These are phyloP conservation scores for Physcomitrellopsis africana DNA, from an alignment of 225 moss, liverwort and hornwort species.

Conservation along the genomic window DNA sequence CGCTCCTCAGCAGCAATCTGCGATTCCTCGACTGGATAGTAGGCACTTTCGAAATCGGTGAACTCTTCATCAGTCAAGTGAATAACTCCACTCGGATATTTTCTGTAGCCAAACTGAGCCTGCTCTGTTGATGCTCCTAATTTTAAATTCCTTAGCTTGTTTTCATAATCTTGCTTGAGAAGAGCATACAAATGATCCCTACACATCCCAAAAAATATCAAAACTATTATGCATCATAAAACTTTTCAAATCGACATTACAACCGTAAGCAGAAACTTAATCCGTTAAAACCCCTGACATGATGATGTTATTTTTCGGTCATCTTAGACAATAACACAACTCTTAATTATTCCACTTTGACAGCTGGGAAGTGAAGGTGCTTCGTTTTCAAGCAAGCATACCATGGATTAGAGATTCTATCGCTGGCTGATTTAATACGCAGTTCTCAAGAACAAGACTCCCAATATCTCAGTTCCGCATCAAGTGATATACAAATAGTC, in stretches of 20 bases:
- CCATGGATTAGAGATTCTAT: background rate
- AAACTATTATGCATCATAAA: background rate
- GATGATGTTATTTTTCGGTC: too few species aligned
- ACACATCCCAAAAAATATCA: slow-evolving; percentile 11
- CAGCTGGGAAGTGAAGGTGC: too few species aligned
- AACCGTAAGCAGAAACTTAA: slow-evolving; percentile 4
- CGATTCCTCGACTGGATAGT: slow-evolving; percentile 50
- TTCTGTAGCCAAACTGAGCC: slow-evolving; percentile 25
- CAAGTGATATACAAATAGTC: slow-evolving; percentile 5
- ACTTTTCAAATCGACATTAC: slow-evolving; percentile 4
- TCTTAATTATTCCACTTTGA: background rate
- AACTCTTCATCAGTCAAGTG: slow-evolving; percentile 41
- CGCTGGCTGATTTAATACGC: background rate
- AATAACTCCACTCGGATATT: slow-evolving; percentile 36
- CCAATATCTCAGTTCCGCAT: background rate
- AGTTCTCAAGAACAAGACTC: background rate
- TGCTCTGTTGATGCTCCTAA: slow-evolving; percentile 30
- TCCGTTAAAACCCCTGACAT: too few species aligned
- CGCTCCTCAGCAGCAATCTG: slow-evolving; percentile 43
- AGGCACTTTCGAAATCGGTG: slow-evolving; percentile 42
- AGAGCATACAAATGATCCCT: slow-evolving; percentile 38
- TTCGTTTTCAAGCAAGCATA: too few species aligned
- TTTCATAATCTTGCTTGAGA: slow-evolving; percentile 54
- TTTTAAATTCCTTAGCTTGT: slow-evolving; percentile 42
- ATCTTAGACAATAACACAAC: background rate